Percentiles rank a stretch among this genome's conserved stretches.
Conservation (phyloP, 176 grass and related monocot genomes). For the Tillandsia fasciculata region DNA sequence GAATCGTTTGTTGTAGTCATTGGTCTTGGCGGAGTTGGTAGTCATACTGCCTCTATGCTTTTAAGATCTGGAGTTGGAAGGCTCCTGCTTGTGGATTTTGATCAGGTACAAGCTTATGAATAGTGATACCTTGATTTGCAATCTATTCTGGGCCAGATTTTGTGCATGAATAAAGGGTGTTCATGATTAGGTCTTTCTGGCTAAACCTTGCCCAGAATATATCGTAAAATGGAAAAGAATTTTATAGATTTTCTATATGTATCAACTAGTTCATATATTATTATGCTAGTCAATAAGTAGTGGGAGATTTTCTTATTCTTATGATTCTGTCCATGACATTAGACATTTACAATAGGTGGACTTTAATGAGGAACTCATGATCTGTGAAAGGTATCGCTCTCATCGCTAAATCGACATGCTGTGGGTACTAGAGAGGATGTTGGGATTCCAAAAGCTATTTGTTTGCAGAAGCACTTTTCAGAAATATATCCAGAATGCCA, state of each 20-base stretch:
- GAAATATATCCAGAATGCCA: constrained; percentile 84
- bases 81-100: constrained; percentile 93
- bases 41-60: constrained; percentile 93
- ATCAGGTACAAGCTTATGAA: constrained; percentile 51
- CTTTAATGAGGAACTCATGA: constrained; percentile 45
- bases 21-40: constrained; percentile 94
- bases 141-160: not conserved
- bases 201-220: too few relatives aligned
- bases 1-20: constrained; percentile 67
- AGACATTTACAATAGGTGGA: constrained; percentile 40
- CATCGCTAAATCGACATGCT: constrained; percentile 92
- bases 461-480: constrained; percentile 88
- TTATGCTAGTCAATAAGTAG: not conserved
- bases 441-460: constrained; percentile 73
- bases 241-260: not conserved
- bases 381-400: constrained; percentile 84
- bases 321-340: constrained; percentile 28
- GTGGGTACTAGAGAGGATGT: constrained; percentile 96
- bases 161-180: too few relatives aligned
- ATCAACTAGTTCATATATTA: not conserved
- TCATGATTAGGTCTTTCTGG: too few relatives aligned
- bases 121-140: not conserved
- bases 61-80: constrained; percentile 80
- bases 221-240: too few relatives aligned
- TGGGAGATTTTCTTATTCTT: not conserved